These are phyloP conservation scores for Hypoxylon sp. DNA, from an alignment of 2,329 filamentous ascomycete genomes.

Conservation along the genomic window DNA sequence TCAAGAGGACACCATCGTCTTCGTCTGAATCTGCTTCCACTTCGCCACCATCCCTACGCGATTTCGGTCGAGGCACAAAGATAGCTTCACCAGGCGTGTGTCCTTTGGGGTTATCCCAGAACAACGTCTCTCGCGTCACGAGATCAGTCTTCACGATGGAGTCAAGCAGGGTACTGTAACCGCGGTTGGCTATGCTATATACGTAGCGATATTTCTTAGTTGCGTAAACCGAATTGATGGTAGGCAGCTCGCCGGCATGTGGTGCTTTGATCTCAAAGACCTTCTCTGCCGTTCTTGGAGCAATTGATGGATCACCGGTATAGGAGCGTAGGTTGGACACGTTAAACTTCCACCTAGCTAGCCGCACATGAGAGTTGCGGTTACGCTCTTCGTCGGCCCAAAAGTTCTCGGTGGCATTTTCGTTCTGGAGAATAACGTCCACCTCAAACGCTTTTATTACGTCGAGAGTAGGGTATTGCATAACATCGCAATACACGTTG, in stretches of 20 bases:
- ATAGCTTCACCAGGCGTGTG: conserved; percentile 79
- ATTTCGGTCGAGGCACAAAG: conserved; percentile 68
- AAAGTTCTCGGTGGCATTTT: conserved; percentile 60
- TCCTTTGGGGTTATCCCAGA: conserved; percentile 69
- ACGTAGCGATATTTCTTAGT: conserved; percentile 70
- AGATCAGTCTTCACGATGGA: conserved; percentile 75
- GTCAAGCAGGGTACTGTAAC: conserved; percentile 72
- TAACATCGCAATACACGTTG: conserved; percentile 74
- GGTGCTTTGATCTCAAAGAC: conserved; percentile 64
- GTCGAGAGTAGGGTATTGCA: conserved; percentile 73
- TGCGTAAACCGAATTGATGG: conserved; percentile 70
- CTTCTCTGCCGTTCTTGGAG: conserved; percentile 41
- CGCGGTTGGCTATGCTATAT: conserved; percentile 69
- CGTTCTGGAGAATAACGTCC: conserved; percentile 70
- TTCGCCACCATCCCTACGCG: neutral
- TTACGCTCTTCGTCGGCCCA: conserved; percentile 58
- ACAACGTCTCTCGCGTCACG: conserved; percentile 61
- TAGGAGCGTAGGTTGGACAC: conserved; percentile 48
- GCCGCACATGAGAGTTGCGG: conserved; percentile 54
- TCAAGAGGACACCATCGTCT: conserved; percentile 60
- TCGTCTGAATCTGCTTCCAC: conserved; percentile 58
- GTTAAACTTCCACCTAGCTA: conserved; percentile 61
- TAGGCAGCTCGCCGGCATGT: conserved; percentile 73
- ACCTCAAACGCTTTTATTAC: conserved; percentile 78
- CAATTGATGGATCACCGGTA: neutral